Conservation (phyloP, 306 rosid species). For the Casuarina glauca region DNA sequence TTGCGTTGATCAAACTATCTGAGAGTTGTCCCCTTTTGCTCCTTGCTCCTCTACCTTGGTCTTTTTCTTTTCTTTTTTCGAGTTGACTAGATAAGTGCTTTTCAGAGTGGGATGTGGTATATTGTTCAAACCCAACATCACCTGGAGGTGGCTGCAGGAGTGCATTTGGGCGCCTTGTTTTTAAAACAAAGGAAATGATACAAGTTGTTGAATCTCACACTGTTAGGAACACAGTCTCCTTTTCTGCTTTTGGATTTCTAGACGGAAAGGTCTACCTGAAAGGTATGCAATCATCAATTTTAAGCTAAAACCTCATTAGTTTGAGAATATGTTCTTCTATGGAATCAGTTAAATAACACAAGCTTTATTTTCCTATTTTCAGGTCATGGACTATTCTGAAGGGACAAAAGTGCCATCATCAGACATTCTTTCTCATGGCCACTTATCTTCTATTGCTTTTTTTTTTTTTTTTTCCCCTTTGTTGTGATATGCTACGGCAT, state of each 20-base stretch:
- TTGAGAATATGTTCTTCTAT: conserved; percentile 4
- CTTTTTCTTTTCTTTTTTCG: too few species aligned
- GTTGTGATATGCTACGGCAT: neutral
- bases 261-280: conserved; percentile 79
- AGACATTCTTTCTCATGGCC: conserved; percentile 27
- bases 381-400: conserved; percentile 97
- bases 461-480: neutral
- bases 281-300: conserved; percentile 44
- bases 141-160: conserved; percentile 97
- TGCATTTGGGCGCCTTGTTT: conserved; percentile 69
- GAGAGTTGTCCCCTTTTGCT: conserved; percentile 9
- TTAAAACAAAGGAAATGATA: conserved; percentile 83
- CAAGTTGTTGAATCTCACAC: conserved; percentile 81
- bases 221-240: conserved; percentile 70
- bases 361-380: conserved; percentile 28
- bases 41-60: too few species aligned
- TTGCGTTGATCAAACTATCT: neutral
- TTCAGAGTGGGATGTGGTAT: conserved; percentile 88
- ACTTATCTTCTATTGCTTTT: neutral
- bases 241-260: conserved; percentile 69
- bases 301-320: too few species aligned
- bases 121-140: conserved; percentile 86
- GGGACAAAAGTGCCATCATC: conserved; percentile 90
- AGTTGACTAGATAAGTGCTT: conserved; percentile 15
- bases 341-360: conserved; percentile 15